Evolutionary conservation across 2,329 filamentous ascomycete species (phyloP), one percentile per base, ranked within the genome.

Genomic region (Aspergillus versicolor): DNA sequence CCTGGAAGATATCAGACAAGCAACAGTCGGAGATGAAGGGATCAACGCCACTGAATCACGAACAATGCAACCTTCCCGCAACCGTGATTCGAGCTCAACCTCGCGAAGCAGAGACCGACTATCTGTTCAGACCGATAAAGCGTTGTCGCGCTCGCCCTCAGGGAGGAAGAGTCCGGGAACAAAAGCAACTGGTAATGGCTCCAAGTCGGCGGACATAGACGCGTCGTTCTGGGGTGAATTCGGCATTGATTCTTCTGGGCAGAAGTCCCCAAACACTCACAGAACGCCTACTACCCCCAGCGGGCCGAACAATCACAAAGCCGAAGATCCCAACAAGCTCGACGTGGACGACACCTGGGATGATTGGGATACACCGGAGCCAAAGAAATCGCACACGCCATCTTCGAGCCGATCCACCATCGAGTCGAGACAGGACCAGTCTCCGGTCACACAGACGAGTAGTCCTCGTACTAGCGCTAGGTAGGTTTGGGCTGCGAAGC

Each of bases 11-110:
- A 86, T 99, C 47, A 84, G 92, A 63, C 94, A 97, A 75, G 95
- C 93, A 13, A 96, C 94, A 0, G 92, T 99, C 6, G 94, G 94
- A 22, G 94, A 99, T 54, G 94, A 99, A 77, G 90, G 87, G 15
- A 85, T 91, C 61, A 86, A 81, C 59, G 87, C 85, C 42, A 77
- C 76, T 34, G 73, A 75, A 59, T 69, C 74, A 59, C 63, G 76
- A 57, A 65, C 68, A 55, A 62, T 70, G 59, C 65, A 72, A 46
- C 61, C 65, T n/a, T 38, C 67, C 61, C 67, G 67, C 41, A 68
- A 68, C 51, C 67, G 67, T 44, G 67, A 71, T 56, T 71, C 71
- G 9, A 67, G 68, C 34, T 69, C 67, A 38, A 64, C 63, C 17
- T 70, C 70, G 27, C 67, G 64, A 22, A 73, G 68, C 59, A 64